Conservation (phyloP, 2,329 filamentous ascomycete genomes). For the Torrubiella hemipterigena region DNA sequence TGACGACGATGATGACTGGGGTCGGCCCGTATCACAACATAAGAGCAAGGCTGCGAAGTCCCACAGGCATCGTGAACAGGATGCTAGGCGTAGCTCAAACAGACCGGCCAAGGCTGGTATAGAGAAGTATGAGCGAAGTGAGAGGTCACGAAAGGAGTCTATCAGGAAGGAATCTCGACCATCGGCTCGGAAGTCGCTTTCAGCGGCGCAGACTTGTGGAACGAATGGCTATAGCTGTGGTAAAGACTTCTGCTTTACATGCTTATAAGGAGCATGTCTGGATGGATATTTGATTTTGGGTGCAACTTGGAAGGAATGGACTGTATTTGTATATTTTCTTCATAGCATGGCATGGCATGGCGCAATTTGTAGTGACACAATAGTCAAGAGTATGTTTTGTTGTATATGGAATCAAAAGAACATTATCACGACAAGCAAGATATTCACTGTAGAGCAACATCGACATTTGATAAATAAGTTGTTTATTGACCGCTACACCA, state of each 20-base stretch:
- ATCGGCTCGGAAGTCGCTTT: constrained; percentile 15
- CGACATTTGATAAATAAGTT: neutral
- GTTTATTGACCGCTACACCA: too few relatives aligned
- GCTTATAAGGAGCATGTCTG: constrained; percentile 23
- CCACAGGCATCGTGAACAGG: too few relatives aligned
- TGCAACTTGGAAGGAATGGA: too few relatives aligned
- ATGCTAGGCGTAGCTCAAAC: too few relatives aligned
- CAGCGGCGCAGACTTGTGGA: constrained; percentile 39
- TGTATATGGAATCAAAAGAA: constrained; percentile 2
- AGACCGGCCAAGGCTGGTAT: too few relatives aligned
- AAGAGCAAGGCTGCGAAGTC: too few relatives aligned
- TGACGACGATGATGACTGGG: constrained; percentile 3
- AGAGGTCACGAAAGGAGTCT: too few relatives aligned
- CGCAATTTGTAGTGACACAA: too few relatives aligned
- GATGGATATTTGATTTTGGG: too few relatives aligned
- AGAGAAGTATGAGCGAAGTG: too few relatives aligned
- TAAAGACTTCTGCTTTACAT: constrained; percentile 48
- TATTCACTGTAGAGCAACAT: neutral
- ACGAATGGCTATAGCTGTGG: constrained; percentile 42
- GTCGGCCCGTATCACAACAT: too few relatives aligned
- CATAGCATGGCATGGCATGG: too few relatives aligned
- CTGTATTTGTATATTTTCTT: constrained; percentile 3
- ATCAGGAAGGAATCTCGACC: constrained; percentile 2
- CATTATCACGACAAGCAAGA: neutral
- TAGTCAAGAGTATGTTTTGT: neutral